These are phyloP conservation scores for Bruguiera sexangula DNA, from an alignment of 345 rosid species.

Conservation along the genomic window DNA sequence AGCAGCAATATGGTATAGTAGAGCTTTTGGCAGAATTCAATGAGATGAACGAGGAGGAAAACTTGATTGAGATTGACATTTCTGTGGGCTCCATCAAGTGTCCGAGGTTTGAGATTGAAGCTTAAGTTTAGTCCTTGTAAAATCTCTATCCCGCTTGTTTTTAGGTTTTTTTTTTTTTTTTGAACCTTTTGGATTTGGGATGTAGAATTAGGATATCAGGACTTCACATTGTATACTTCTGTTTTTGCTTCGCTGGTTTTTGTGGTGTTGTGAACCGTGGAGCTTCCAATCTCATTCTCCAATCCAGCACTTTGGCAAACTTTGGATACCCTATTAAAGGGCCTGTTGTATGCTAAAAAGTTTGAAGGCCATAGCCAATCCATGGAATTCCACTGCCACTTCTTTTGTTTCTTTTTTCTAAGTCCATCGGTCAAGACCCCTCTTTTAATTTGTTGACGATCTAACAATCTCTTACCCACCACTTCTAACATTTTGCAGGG, in stretches of 20 bases:
- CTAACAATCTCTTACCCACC: no score
- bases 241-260: slow-evolving; percentile 7
- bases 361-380: slow-evolving; percentile 10
- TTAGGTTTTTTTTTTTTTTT: slow-evolving; percentile 13
- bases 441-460: no score
- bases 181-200: slow-evolving; percentile 35
- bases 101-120: slow-evolving; percentile 67
- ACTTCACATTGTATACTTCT: slow-evolving; percentile 10
- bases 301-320: neutral
- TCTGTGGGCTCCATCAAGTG: slow-evolving; percentile 76
- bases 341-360: slow-evolving; percentile 6
- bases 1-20: slow-evolving; percentile 32
- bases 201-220: neutral
- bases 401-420: neutral
- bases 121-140: slow-evolving; percentile 8
- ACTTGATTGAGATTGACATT: slow-evolving; percentile 78
- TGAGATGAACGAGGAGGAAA: slow-evolving; percentile 72
- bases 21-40: slow-evolving; percentile 50
- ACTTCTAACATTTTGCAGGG: no score
- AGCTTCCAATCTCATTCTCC: slow-evolving; percentile 4
- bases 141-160: neutral
- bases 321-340: neutral
- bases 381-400: slow-evolving; percentile 23
- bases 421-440: no score
- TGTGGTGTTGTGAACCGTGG: slow-evolving; percentile 3